Percentiles rank a stretch among this genome's conserved stretches.
Evolutionary conservation across 1,284 basidiomycete genomes (phyloP).

Genomic region (Fomitopsis palustris): DNA sequence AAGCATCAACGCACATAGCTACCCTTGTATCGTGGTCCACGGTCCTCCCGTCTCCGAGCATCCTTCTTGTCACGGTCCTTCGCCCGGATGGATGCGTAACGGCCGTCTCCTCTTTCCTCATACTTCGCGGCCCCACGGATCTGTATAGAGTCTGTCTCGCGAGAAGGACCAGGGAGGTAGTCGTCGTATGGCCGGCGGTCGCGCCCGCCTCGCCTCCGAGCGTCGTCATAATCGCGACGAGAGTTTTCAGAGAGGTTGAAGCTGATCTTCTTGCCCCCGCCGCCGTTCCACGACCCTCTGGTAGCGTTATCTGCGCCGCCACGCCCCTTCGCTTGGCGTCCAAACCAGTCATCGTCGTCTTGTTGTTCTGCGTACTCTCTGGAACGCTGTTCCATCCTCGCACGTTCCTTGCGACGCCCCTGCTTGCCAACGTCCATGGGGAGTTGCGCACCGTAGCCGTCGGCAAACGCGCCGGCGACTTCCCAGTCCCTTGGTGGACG

Average conservation of each 20-base stretch:
- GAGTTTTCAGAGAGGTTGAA: constrained; percentile 33
- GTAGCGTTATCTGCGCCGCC: neutral
- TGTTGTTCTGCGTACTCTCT: constrained; percentile 37
- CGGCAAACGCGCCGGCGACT: constrained; percentile 27
- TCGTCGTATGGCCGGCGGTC: constrained; percentile 17
- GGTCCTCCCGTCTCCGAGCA: constrained; percentile 11
- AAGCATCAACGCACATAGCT: constrained; percentile 24
- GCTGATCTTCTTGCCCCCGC: constrained; percentile 30
- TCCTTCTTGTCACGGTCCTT: constrained; percentile 11
- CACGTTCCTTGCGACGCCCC: constrained; percentile 56
- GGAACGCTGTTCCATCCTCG: constrained; percentile 48
- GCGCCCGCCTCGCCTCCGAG: constrained; percentile 15
- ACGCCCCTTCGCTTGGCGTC: constrained; percentile 9
- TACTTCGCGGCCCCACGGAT: constrained; percentile 21
- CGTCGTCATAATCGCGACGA: constrained; percentile 4
- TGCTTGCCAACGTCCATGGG: constrained; percentile 64
- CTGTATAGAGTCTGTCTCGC: constrained; percentile 28
- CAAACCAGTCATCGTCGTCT: constrained; percentile 63
- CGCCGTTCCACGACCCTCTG: constrained; percentile 6
- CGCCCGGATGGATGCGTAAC: constrained; percentile 13
- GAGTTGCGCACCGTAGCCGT: constrained; percentile 41
- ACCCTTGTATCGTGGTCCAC: constrained; percentile 26
- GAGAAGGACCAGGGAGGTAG: constrained; percentile 19
- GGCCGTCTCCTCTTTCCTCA: constrained; percentile 18
- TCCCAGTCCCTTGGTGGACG: constrained; percentile 30